Evolutionary conservation across 257 asterid species (phyloP), one percentile per base, ranked within the genome.

Genomic region (Solanum boliviense): DNA sequence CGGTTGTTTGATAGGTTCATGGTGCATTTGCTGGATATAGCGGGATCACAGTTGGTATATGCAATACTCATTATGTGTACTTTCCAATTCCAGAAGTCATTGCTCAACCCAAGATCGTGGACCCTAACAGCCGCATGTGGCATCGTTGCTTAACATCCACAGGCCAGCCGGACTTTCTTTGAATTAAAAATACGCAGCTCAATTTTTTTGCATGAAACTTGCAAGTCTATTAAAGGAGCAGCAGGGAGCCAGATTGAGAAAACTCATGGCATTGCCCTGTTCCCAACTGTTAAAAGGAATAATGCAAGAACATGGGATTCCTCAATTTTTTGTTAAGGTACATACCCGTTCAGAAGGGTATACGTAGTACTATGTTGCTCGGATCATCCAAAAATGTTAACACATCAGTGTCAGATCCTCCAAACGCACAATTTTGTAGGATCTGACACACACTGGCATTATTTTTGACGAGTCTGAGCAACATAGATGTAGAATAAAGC

Each of bases 121-220:
- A 97, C 89, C 98, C 93, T 12, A 97, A 95, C 92, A 97, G 99
- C 87, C 98, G 98, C 4, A 97, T 97, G 99, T 97, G 99, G 99
- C 99, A 97, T 91, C 98, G 98, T 90, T 97, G 99, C 91, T 92
- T 95, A 78, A 97, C 99, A 3, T 97, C 99, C 34, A 97, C 99
- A 4, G 96, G 99, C 86, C 99, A 97, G 89, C 99, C 99, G 0
- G 98, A 97, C 88, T 97, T 97, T 88, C 68, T 94, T 89, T 95
- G 88, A 87, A 29, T 32, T 21, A 27, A 27, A 25, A 32, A 38
- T n/a, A 72, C 73, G 89, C 86, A 20, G 62, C 25, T 86, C 73
- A 85, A 84, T 78, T 86, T 81, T 73, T 73, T 74, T 5, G 32
- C 32, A 20, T 34, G 82, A 81, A 82, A 62, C 87, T 75, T 75